Evolutionary conservation across 2,329 filamentous ascomycete species (phyloP).

Genomic region (Exophiala bonariae): DNA sequence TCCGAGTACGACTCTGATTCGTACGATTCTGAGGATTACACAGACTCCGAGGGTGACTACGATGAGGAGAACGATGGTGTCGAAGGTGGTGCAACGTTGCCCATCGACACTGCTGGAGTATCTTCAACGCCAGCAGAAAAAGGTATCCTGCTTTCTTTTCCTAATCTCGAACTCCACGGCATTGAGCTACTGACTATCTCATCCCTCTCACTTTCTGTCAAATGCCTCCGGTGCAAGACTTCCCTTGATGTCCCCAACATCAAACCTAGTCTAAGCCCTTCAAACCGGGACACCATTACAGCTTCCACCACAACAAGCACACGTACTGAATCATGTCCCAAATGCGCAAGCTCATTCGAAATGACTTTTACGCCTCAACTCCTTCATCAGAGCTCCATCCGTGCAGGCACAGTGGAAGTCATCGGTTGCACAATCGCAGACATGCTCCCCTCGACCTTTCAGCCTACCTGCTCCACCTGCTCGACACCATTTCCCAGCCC

Average conservation of each 20-base stretch:
- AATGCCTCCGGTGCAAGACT: constrained; percentile 78
- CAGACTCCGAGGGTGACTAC: constrained; percentile 46
- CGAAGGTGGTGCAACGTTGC: constrained; percentile 40
- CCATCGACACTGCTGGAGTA: constrained; percentile 22
- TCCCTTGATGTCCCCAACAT: constrained; percentile 68
- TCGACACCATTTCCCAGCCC: constrained; percentile 64
- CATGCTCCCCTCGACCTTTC: constrained; percentile 75
- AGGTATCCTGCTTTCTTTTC: constrained; percentile 77
- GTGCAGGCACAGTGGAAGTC: constrained; percentile 76
- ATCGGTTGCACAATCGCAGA: constrained; percentile 73
- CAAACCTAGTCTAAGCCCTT: constrained; percentile 47
- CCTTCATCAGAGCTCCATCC: constrained; percentile 70
- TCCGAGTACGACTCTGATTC: constrained; percentile 41
- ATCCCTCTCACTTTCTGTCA: constrained; percentile 67
- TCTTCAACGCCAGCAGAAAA: constrained; percentile 8
- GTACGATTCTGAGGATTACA: constrained; percentile 44
- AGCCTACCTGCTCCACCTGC: constrained; percentile 75
- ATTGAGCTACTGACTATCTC: constrained; percentile 74
- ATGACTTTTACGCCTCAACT: constrained; percentile 63
- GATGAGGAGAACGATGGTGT: constrained; percentile 31
- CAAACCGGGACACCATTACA: constrained; percentile 32
- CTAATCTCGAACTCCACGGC: constrained; percentile 71
- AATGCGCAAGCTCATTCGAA: constrained; percentile 47
- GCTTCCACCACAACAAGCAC: constrained; percentile 27
- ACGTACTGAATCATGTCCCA: constrained; percentile 51